These are phyloP conservation scores for Lizonia empirigonia DNA, from an alignment of 2,329 filamentous ascomycete genomes.

Conservation along the genomic window DNA sequence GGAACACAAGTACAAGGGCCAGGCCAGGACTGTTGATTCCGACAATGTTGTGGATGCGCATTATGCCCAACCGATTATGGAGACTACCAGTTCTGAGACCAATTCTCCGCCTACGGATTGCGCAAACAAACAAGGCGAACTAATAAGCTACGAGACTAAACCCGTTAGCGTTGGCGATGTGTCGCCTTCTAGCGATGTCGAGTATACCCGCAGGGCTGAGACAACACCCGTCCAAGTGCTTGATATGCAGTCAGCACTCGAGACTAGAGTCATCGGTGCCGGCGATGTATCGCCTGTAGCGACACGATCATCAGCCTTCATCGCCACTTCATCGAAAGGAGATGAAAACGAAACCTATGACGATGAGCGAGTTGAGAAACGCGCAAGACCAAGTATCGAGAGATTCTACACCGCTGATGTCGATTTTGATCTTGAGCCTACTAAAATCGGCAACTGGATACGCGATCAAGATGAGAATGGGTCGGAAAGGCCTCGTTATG, in stretches of 20 bases:
- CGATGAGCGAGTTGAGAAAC: neutral
- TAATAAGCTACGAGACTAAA: constrained; percentile 24
- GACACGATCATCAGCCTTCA: constrained; percentile 5
- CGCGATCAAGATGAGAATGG: constrained; percentile 15
- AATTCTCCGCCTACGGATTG: neutral
- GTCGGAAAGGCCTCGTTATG: constrained; percentile 19
- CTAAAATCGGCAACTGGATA: neutral
- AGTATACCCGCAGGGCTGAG: neutral
- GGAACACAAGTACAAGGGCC: neutral
- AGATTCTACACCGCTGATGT: constrained; percentile 7
- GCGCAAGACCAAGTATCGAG: neutral
- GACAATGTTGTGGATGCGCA: neutral
- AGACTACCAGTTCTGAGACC: neutral
- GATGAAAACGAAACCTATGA: neutral
- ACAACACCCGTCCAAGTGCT: constrained; percentile 1
- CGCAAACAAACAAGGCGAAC: neutral
- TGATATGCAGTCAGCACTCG: constrained; percentile 22
- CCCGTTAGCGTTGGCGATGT: constrained; percentile 30
- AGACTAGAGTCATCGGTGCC: constrained; percentile 30
- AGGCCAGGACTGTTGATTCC: neutral
- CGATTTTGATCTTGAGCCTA: neutral
- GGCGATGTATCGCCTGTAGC: constrained; percentile 38
- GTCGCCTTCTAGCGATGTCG: constrained; percentile 22
- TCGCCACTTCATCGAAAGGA: neutral
- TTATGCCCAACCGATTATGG: neutral